Evolutionary conservation across 805 yeast genomes (phyloP).

Genomic region (Lipomyces starkeyi): DNA sequence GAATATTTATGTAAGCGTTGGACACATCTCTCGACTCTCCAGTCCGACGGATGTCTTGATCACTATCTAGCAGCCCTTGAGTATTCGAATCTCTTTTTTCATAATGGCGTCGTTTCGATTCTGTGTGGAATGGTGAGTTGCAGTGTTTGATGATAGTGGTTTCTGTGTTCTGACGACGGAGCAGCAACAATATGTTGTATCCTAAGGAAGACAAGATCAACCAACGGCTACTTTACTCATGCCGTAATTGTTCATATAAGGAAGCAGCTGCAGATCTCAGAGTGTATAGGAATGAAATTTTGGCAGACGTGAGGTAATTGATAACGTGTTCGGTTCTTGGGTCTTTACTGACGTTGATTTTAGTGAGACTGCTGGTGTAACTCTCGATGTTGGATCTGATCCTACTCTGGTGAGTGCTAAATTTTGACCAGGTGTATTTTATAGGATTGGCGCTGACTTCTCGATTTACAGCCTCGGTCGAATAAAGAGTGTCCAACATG

Average conservation of each 20-base stretch:
- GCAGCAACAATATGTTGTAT: constrained; percentile 91
- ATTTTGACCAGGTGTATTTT: not conserved
- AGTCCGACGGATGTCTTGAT: not conserved
- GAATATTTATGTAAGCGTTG: not conserved
- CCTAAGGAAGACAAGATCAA: constrained; percentile 91
- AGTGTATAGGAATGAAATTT: constrained; percentile 90
- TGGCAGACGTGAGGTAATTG: constrained; percentile 73
- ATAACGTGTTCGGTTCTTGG: not conserved
- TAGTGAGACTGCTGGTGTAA: constrained; percentile 92
- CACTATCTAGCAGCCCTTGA: too few relatives aligned
- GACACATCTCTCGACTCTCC: not conserved
- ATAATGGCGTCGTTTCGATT: constrained; percentile 90
- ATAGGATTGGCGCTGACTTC: not conserved
- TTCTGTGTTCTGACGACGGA: not conserved
- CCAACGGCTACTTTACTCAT: constrained; percentile 79
- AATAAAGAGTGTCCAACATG: constrained; percentile 94
- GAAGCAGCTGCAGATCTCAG: constrained; percentile 87
- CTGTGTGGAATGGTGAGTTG: constrained; percentile 77
- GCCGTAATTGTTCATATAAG: constrained; percentile 93
- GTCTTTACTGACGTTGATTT: not conserved
- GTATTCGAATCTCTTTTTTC: not conserved
- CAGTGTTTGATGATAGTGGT: not conserved
- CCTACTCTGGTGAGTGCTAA: constrained; percentile 69
- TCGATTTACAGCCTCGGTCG: constrained; percentile 68
- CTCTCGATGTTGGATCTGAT: constrained; percentile 92